These are phyloP conservation scores for Crithidia sp. DNA, from an alignment of 208 protist species.

Conservation along the genomic window DNA sequence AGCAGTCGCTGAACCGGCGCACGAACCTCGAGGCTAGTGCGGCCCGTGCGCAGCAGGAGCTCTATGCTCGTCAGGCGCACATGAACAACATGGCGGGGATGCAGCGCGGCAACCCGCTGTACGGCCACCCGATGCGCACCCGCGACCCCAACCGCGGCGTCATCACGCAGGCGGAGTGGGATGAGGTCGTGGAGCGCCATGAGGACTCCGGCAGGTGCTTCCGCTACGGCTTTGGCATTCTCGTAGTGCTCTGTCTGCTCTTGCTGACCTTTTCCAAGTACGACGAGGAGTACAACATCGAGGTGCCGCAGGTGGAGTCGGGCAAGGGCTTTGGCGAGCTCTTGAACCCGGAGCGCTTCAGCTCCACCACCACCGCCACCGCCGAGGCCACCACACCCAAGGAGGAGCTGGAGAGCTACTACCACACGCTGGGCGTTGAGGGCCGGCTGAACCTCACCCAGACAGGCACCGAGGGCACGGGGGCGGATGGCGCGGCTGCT, in stretches of 20 bases:
- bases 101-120: slow-evolving; percentile 21
- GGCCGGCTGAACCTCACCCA: slow-evolving; percentile 42
- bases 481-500: background rate
- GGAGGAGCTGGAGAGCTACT: slow-evolving; percentile 73
- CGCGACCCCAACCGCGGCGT: slow-evolving; percentile 72
- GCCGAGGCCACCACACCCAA: slow-evolving; percentile 7
- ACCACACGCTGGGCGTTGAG: slow-evolving; percentile 70
- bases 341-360: slow-evolving; percentile 29
- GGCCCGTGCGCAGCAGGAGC: slow-evolving; percentile 39
- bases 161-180: slow-evolving; percentile 83
- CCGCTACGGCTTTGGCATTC: slow-evolving; percentile 61
- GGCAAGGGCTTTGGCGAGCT: slow-evolving; percentile 74
- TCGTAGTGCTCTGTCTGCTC: slow-evolving; percentile 54
- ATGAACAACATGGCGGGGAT: slow-evolving; percentile 28
- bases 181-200: slow-evolving; percentile 72
- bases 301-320: slow-evolving; percentile 83
- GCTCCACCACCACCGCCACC: slow-evolving; percentile 4
- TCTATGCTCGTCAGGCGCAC: slow-evolving; percentile 15
- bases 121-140: slow-evolving; percentile 12
- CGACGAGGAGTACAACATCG: slow-evolving; percentile 85
- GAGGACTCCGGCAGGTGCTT: slow-evolving; percentile 81
- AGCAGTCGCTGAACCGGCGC: slow-evolving; percentile 68
- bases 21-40: slow-evolving; percentile 59
- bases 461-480: slow-evolving; percentile 6
- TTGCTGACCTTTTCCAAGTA: slow-evolving; percentile 75